Evolutionary conservation across 2,329 filamentous ascomycete species (phyloP).

Genomic region (Teratosphaeriaceae sp.): DNA sequence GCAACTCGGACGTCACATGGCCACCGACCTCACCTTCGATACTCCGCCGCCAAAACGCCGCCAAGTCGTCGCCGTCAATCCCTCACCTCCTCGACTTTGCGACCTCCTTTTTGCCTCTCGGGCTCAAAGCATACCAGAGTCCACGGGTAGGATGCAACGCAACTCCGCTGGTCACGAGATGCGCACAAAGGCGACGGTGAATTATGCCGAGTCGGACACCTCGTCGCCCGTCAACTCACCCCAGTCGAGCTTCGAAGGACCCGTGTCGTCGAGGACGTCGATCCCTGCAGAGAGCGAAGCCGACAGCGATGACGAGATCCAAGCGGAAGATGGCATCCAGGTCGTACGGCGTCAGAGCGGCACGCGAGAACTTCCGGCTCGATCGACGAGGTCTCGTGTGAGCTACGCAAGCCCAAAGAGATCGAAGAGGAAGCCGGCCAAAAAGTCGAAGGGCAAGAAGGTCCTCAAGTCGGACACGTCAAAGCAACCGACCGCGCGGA

Average conservation of each 20-base stretch:
- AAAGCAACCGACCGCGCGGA: constrained; percentile 30
- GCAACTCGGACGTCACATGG: no score
- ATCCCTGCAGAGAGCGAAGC: constrained; percentile 8
- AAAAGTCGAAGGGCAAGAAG: constrained; percentile 28
- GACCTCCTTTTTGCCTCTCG: constrained; percentile 24
- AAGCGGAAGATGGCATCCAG: constrained; percentile 17
- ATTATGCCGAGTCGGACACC: constrained; percentile 17
- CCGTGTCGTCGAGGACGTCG: constrained; percentile 10
- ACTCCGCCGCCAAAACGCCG: constrained; percentile 18
- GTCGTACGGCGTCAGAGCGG: constrained; percentile 11
- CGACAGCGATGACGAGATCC: constrained; percentile 16
- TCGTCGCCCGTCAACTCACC: constrained; percentile 12
- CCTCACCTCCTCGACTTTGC: constrained; percentile 11
- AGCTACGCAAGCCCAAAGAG: constrained; percentile 18
- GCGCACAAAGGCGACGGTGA: constrained; percentile 10
- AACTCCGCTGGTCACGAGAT: constrained; percentile 10
- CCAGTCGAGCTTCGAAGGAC: constrained; percentile 10
- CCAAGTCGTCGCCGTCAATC: constrained; percentile 11
- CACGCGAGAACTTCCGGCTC: constrained; percentile 19
- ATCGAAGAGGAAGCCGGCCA: constrained; percentile 6
- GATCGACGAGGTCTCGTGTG: constrained; percentile 19
- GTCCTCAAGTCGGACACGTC: constrained; percentile 14
- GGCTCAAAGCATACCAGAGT: constrained; percentile 18
- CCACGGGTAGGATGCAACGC: constrained; percentile 20
- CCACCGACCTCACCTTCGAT: not conserved